These are phyloP conservation scores for Castanospermum australe DNA, from an alignment of 306 rosid species.

Conservation along the genomic window DNA sequence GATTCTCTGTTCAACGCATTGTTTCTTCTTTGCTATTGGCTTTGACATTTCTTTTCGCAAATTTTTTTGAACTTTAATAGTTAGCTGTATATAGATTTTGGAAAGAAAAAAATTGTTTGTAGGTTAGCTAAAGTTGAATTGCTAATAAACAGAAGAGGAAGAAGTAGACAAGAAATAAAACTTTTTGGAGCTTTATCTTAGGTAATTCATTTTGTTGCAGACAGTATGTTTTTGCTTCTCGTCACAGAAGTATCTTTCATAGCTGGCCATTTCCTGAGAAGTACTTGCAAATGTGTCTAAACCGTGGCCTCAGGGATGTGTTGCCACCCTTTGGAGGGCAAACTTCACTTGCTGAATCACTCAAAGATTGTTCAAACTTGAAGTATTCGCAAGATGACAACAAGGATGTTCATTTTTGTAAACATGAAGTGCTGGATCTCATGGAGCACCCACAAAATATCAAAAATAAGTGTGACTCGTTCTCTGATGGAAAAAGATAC, in stretches of 20 bases:
- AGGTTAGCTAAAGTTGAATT: not conserved
- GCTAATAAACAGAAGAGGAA: not conserved
- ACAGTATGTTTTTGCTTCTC: conserved; percentile 51
- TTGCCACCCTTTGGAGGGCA: conserved; percentile 50
- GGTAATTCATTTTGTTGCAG: conserved; percentile 35
- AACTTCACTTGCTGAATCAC: conserved; percentile 22
- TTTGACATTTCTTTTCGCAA: not conserved
- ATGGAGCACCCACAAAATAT: not conserved
- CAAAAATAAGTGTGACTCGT: conserved; percentile 19
- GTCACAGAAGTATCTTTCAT: conserved; percentile 34
- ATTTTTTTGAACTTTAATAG: not conserved
- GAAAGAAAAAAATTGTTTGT: not conserved
- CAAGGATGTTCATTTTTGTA: conserved; percentile 15
- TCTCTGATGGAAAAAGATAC: conserved; percentile 26
- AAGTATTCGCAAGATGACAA: conserved; percentile 24
- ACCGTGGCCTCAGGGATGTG: conserved; percentile 45
- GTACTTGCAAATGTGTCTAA: conserved; percentile 48
- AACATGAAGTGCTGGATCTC: not conserved
- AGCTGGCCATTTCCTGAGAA: conserved; percentile 66
- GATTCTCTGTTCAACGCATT: conserved; percentile 8
- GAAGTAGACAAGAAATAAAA: not conserved
- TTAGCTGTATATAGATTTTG: not conserved
- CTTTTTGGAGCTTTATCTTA: not conserved
- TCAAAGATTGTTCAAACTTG: conserved; percentile 22
- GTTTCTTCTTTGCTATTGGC: not conserved